A percentile compares a stretch with the other conserved stretches of the same genome.
Conservation (phyloP, 2,329 filamentous ascomycete species). For the Stenocarpella maydis region DNA sequence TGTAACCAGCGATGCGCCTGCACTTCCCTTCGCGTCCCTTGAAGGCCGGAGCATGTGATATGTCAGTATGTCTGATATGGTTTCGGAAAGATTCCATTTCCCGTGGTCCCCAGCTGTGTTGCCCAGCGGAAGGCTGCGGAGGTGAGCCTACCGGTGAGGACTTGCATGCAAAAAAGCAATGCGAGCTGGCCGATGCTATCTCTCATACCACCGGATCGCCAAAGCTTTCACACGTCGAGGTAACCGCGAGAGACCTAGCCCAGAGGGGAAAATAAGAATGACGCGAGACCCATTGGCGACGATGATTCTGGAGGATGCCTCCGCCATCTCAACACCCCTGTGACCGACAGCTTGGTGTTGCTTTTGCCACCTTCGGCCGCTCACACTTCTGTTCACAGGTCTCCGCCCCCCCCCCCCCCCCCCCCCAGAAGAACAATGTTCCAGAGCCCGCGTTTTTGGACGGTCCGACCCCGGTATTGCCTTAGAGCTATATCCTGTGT, state of each 20-base stretch:
- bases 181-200: neutral
- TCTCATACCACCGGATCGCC: neutral
- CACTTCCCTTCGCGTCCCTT: neutral
- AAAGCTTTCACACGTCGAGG: neutral
- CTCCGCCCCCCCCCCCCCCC: neutral
- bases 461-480: neutral
- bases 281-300: slow-evolving; percentile 8
- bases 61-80: slow-evolving; percentile 19
- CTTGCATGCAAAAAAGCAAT: slow-evolving; percentile 21
- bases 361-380: neutral
- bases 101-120: neutral
- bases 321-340: slow-evolving; percentile 14
- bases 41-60: neutral
- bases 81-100: neutral
- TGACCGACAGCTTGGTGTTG: neutral
- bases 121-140: slow-evolving; percentile 7
- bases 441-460: neutral
- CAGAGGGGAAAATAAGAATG: slow-evolving; percentile 12
- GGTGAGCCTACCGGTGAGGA: slow-evolving; percentile 8
- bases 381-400: neutral
- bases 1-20: slow-evolving; percentile 15
- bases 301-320: neutral
- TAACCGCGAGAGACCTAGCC: neutral
- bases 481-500: slow-evolving; percentile 7
- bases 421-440: neutral